These are phyloP conservation scores for Schwanniomyces yamadae DNA, from an alignment of 805 yeast genomes.

Conservation along the genomic window DNA sequence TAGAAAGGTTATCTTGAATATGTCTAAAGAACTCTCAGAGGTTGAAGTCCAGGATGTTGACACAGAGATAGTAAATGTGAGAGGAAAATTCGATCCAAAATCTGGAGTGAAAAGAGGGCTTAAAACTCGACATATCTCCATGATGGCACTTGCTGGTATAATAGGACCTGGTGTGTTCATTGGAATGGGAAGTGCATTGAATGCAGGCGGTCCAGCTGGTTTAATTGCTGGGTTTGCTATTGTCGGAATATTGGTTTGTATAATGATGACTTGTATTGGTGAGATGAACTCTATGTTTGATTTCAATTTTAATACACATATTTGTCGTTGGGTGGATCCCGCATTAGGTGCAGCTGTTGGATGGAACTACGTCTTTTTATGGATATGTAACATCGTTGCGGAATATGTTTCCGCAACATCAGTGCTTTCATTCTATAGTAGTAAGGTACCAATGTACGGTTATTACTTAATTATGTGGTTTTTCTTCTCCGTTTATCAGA, in stretches of 20 bases:
- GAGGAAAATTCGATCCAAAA: constrained; percentile 13
- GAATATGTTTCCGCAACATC: constrained; percentile 5
- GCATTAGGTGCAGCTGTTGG: constrained; percentile 60
- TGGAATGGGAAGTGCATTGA: constrained; percentile 49
- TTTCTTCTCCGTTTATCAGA: constrained; percentile 35
- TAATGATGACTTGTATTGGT: constrained; percentile 6
- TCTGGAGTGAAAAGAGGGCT: constrained; percentile 49
- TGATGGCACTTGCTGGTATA: constrained; percentile 54
- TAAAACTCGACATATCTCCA: constrained; percentile 48
- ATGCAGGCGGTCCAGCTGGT: constrained; percentile 56
- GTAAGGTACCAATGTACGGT: constrained; percentile 27
- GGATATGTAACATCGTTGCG: constrained; percentile 17
- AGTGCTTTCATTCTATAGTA: constrained; percentile 3
- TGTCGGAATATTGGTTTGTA: constrained; percentile 4
- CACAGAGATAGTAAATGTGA: constrained; percentile 20
- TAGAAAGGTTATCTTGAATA: too few relatives aligned
- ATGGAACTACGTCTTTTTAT: constrained; percentile 44
- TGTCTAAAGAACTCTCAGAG: constrained; percentile 1
- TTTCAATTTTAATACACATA: constrained; percentile 48
- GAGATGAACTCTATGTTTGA: constrained; percentile 14
- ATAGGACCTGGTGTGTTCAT: constrained; percentile 60
- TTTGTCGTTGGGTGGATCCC: constrained; percentile 47
- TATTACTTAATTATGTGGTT: constrained; percentile 46
- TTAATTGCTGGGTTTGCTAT: constrained; percentile 3
- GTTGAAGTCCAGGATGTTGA: constrained; percentile 1